Evolutionary conservation across 1,284 basidiomycete species (phyloP).

Genomic region (Stygiomarasmius scandens): DNA sequence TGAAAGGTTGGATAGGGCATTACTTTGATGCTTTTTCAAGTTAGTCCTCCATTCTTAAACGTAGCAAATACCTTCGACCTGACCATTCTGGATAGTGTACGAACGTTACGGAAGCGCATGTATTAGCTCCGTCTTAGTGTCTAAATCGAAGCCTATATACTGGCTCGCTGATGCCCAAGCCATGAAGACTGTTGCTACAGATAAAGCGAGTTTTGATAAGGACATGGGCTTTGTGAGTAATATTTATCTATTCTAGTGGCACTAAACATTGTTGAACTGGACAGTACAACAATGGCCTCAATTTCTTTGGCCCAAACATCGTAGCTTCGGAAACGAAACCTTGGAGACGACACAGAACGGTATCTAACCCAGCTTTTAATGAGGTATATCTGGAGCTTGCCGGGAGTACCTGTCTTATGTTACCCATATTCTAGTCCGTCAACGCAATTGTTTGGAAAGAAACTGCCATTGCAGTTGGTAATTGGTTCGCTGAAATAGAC

Average conservation of each 20-base stretch:
- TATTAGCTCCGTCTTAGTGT: neutral
- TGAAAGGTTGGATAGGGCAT: neutral
- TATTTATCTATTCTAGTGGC: neutral
- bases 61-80: no score
- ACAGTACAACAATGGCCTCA: neutral
- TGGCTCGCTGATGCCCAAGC: neutral
- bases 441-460: neutral
- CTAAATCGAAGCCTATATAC: neutral
- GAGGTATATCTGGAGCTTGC: neutral
- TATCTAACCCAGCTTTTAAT: neutral
- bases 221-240: neutral
- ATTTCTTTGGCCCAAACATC: neutral
- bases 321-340: neutral
- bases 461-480: neutral
- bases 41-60: neutral
- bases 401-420: neutral
- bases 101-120: neutral
- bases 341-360: neutral
- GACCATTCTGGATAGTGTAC: neutral
- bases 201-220: neutral
- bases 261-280: neutral
- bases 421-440: neutral
- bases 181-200: neutral
- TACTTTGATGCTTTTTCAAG: neutral
- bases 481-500: neutral